These are phyloP conservation scores for Ogataea kodamae DNA, from an alignment of 805 yeast genomes.

Conservation along the genomic window DNA sequence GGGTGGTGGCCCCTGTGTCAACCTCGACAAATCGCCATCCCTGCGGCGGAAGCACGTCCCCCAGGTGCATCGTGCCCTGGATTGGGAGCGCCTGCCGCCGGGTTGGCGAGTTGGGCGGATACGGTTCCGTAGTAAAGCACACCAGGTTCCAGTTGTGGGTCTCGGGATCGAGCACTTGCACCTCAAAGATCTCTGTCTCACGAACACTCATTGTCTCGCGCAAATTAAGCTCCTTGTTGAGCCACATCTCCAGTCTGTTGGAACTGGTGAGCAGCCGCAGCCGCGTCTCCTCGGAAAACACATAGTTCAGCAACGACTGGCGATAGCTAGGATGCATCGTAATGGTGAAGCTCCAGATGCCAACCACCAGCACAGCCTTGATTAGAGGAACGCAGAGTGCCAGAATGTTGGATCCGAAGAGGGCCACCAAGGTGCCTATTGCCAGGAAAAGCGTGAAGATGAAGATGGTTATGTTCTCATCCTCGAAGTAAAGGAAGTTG, in stretches of 20 bases:
- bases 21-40: constrained; percentile 49
- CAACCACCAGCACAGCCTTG: constrained; percentile 33
- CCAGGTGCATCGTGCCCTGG: constrained; percentile 30
- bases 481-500: constrained; percentile 60
- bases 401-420: constrained; percentile 28
- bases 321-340: constrained; percentile 54
- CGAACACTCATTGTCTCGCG: constrained; percentile 40
- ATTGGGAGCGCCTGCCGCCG: constrained; percentile 32
- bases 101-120: constrained; percentile 44
- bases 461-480: constrained; percentile 55
- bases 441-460: constrained; percentile 38
- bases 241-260: constrained; percentile 44
- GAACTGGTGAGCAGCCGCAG: constrained; percentile 45
- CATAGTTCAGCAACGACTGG: constrained; percentile 40
- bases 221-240: constrained; percentile 38
- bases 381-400: constrained; percentile 23
- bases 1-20: constrained; percentile 13
- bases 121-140: constrained; percentile 55
- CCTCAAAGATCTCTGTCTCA: constrained; percentile 64
- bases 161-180: constrained; percentile 49
- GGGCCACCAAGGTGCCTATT: constrained; percentile 19
- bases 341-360: constrained; percentile 48
- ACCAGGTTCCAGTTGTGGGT: constrained; percentile 60
- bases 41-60: constrained; percentile 51
- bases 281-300: constrained; percentile 66